These are phyloP conservation scores for Fomes fomentarius DNA, from an alignment of 1,284 basidiomycete species.

Conservation along the genomic window DNA sequence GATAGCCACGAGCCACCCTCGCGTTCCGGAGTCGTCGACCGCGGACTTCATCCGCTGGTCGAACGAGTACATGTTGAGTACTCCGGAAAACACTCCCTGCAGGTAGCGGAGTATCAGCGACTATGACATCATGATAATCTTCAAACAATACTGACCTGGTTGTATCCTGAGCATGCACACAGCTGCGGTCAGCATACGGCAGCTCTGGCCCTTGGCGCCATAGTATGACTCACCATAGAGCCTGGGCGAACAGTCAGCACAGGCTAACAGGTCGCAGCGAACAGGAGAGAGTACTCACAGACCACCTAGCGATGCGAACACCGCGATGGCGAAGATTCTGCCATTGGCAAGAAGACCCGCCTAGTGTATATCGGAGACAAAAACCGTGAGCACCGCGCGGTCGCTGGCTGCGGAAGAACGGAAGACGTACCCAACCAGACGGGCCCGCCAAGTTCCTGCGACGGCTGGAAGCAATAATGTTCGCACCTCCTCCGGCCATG, in stretches of 20 bases:
- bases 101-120: conserved; percentile 11
- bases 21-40: conserved; percentile 50
- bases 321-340: conserved; percentile 61
- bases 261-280: background rate
- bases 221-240: conserved; percentile 23
- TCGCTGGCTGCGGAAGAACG: background rate
- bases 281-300: conserved; percentile 48
- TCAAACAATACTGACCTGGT: conserved; percentile 47
- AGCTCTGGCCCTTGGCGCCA: background rate
- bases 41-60: conserved; percentile 55
- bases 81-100: conserved; percentile 75
- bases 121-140: background rate
- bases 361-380: conserved; percentile 34
- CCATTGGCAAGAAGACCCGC: conserved; percentile 64
- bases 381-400: background rate
- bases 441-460: conserved; percentile 60
- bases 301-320: conserved; percentile 76
- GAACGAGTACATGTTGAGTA: conserved; percentile 64
- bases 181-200: background rate
- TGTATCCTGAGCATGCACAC: conserved; percentile 50
- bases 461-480: conserved; percentile 44
- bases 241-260: conserved; percentile 3
- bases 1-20: conserved; percentile 74
- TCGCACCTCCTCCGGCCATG: conserved; percentile 49
- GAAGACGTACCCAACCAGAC: conserved; percentile 64